Percentiles rank a stretch among this genome's conserved stretches.
These are phyloP conservation scores for Perkinsus marinus DNA, from an alignment of 169 alveolate genomes.

Conservation along the genomic window DNA sequence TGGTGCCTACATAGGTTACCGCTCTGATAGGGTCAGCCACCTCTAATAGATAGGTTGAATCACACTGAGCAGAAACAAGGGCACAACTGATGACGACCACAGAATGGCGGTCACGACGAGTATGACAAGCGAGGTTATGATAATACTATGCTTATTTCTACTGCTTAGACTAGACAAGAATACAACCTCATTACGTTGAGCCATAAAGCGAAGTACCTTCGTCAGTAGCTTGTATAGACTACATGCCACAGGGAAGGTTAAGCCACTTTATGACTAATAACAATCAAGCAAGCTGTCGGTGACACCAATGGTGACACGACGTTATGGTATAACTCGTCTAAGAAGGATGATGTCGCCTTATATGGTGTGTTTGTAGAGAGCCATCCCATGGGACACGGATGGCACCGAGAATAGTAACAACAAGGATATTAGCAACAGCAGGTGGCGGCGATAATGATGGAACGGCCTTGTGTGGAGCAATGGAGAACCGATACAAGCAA, in stretches of 20 bases:
- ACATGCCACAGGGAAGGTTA: neutral
- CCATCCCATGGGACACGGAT: no score
- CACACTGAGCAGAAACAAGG: no score
- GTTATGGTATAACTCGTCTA: neutral
- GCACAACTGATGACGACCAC: no score
- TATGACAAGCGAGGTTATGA: neutral
- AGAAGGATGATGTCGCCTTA: neutral
- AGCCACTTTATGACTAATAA: neutral
- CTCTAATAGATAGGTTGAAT: no score
- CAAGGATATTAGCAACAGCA: no score
- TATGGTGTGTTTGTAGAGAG: no score
- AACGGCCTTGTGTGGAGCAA: no score
- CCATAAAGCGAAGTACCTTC: neutral
- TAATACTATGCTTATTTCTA: neutral
- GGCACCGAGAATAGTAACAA: no score
- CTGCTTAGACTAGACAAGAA: neutral
- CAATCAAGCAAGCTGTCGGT: neutral
- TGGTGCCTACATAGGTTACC: no score
- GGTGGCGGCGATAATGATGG: no score
- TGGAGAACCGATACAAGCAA: no score
- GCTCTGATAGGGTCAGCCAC: no score
- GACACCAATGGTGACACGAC: neutral
- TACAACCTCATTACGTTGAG: neutral
- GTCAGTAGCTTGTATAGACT: neutral
- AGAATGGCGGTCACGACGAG: neutral